phyloP scores from a whole-genome alignment of 1,139 yeast genomes.

The Yamadazyma sp. region DNA sequence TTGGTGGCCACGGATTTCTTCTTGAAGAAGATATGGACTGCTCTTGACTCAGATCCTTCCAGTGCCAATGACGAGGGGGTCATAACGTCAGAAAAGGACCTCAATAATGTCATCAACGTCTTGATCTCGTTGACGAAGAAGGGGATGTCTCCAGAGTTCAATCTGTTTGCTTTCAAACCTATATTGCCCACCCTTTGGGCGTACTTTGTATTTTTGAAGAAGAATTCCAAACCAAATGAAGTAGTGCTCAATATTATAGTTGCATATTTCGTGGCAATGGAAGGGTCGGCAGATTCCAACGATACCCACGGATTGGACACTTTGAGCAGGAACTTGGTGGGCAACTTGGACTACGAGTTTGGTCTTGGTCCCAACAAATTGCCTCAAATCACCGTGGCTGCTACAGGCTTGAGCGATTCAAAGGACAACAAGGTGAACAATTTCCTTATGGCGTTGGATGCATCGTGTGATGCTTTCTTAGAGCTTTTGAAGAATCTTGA shows the following conservation, averaged over 20 bases:
- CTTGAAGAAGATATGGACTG: conserved; percentile 48
- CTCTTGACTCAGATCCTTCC: conserved; percentile 31
- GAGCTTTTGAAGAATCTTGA: conserved; percentile 52
- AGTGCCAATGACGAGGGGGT: conserved; percentile 18
- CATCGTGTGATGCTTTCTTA: conserved; percentile 45
- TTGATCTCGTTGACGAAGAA: conserved; percentile 61
- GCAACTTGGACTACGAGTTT: conserved; percentile 53
- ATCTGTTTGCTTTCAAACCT: conserved; percentile 43
- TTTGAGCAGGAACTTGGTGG: conserved; percentile 45
- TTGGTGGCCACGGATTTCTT: conserved; percentile 61
- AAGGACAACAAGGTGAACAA: conserved; percentile 25
- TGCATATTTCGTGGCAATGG: conserved; percentile 43
- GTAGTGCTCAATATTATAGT: conserved; percentile 49
- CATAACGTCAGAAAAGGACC: conserved; percentile 44
- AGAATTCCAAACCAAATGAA: conserved; percentile 37
- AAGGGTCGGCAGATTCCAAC: conserved; percentile 22
- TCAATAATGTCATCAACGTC: conserved; percentile 68
- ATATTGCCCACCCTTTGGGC: conserved; percentile 60
- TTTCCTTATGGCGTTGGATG: conserved; percentile 52
- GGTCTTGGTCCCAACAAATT: conserved; percentile 54
- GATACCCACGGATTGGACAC: conserved; percentile 31
- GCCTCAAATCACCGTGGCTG: conserved; percentile 41
- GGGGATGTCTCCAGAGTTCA: conserved; percentile 42
- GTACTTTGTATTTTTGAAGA: conserved; percentile 51
- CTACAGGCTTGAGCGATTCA: conserved; percentile 9